phyloP scores from a whole-genome alignment of 73 alveolate species.

The Paramecium pentaurelia region DNA sequence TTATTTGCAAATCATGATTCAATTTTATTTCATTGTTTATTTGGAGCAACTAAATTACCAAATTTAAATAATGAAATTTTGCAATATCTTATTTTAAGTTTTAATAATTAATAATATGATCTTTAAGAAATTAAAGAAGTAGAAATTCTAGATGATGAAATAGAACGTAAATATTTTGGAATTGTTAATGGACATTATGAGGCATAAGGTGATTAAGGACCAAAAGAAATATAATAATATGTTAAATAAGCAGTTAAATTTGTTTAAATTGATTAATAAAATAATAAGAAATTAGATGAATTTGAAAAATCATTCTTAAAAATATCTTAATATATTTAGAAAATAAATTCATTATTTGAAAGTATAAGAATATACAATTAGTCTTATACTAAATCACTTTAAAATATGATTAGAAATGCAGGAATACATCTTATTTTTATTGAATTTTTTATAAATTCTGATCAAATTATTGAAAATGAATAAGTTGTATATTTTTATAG shows the following conservation, averaged over 20 bases:
- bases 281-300: not conserved
- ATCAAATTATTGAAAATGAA: not conserved
- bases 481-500: not conserved
- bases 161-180: constrained; percentile 29
- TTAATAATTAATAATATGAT: not conserved
- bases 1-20: not conserved
- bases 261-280: not conserved
- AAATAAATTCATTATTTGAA: not conserved
- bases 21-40: not conserved
- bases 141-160: constrained; percentile 41
- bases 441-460: not conserved
- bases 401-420: constrained; percentile 30
- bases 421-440: not conserved
- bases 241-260: not conserved
- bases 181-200: constrained; percentile 34
- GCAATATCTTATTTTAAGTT: not conserved
- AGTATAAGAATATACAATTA: not conserved
- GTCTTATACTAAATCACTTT: not conserved
- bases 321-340: not conserved
- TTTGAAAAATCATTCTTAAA: not conserved
- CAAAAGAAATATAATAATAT: constrained; percentile 19
- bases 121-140: constrained; percentile 27
- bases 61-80: not conserved
- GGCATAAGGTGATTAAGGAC: not conserved
- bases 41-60: not conserved